Evolutionary conservation across 1,139 yeast genomes (phyloP), one percentile per base, ranked within the genome.

Genomic region (Suhomyces chickasaworum): DNA sequence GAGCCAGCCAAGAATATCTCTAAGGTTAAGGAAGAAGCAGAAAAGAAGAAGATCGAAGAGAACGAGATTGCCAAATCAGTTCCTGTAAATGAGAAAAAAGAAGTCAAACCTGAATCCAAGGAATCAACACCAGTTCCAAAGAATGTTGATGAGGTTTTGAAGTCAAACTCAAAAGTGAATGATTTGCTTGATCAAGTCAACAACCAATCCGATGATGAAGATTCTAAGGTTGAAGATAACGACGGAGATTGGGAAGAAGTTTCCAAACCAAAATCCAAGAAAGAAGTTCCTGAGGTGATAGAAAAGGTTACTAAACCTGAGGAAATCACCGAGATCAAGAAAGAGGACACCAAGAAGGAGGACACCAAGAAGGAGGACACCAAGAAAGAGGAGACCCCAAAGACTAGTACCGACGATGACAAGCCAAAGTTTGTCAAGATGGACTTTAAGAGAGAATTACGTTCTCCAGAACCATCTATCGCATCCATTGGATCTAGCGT

Each of bases 181-280:
- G 55, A 54, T 48, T 62, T 78, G 48, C 66, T 74, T 37, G 60
- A 57, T 43, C 73, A 73, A 54, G 79, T 73, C 1, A 68, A 63
- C 42, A 73, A 70, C 42, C 65, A 65, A 47, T 68, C 75, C 17
- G 77, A 73, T 46, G 69, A 71, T 39, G 80, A 78, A 49, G 75
- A 71, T 41, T 57, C 61, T 12, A 58, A 63, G 22, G 22, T 27
- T 29, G 53, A 53, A 10, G 64, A 61, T 32, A 63, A 65, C 39
- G 71, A 69, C 42, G 78, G 73, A 39, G 75, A 70, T 33, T 73
- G 77, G 71, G 76, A 73, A 59, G 71, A 72, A 46, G 71, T 68
- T 21, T 59, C 67, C 46, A 71, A 66, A 48, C 65, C 75, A 10
- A 67, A 60, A 41, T 47, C 39, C 12, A 46, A 48, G 21, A 50